These are phyloP conservation scores for Saksenaea oblongispora DNA, from an alignment of 371 early-diverging fungal genomes.

Conservation along the genomic window DNA sequence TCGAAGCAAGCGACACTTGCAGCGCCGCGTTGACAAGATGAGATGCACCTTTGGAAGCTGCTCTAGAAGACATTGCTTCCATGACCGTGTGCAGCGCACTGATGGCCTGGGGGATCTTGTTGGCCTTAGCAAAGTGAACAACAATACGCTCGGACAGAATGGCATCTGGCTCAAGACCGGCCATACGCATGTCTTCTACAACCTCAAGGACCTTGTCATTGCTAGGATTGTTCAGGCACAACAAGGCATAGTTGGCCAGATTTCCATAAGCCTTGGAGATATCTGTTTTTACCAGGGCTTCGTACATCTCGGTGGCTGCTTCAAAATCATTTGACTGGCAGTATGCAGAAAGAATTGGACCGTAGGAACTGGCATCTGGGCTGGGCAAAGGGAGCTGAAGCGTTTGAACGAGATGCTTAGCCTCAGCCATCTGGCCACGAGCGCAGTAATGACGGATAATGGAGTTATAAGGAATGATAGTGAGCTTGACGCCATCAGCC, in stretches of 20 bases:
- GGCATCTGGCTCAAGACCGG: constrained; percentile 45
- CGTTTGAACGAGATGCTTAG: constrained; percentile 29
- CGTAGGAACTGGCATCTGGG: constrained; percentile 50
- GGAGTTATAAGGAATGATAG: constrained; percentile 48
- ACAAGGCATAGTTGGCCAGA: constrained; percentile 46
- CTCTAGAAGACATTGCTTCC: constrained; percentile 26
- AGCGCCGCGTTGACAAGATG: constrained; percentile 6
- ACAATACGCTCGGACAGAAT: constrained; percentile 34
- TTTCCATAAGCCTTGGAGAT: constrained; percentile 50
- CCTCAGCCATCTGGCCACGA: constrained; percentile 25
- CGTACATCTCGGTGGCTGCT: constrained; percentile 33
- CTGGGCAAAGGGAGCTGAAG: constrained; percentile 24
- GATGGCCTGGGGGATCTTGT: constrained; percentile 26
- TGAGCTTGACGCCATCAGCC: constrained; percentile 28
- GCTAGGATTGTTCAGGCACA: constrained; percentile 32
- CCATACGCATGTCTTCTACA: constrained; percentile 37
- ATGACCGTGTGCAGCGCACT: constrained; percentile 26
- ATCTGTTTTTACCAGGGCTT: constrained; percentile 33
- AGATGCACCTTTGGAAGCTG: constrained; percentile 16
- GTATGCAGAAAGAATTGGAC: constrained; percentile 48
- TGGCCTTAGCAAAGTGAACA: constrained; percentile 16
- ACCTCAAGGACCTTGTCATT: constrained; percentile 24
- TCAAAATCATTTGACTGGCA: constrained; percentile 29
- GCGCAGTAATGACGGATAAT: constrained; percentile 50
- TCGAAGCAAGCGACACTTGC: background rate